Evolutionary conservation across 345 rosid species (phyloP), one percentile per base, ranked within the genome.

Genomic region (Gossypium arboreum): DNA sequence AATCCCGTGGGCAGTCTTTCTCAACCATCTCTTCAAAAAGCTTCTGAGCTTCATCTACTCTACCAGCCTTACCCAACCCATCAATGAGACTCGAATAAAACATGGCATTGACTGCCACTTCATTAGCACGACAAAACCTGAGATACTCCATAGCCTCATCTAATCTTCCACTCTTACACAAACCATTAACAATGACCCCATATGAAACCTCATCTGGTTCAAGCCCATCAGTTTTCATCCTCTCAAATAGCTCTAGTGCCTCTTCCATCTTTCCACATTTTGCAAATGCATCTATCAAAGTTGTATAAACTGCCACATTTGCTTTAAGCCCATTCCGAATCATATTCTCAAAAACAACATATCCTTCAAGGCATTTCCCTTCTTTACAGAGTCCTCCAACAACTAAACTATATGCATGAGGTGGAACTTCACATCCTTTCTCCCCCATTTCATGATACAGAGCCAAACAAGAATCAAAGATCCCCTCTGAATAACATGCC

Each of bases 1-100:
- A 87, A 84, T 94, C 98, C 7, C 81, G 82, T 0, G 86, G 83
- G 73, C 88, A 91, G 60, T 92, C 93, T 66, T 82, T 84, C 52
- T 81, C 81, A 18, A 75, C 77, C 98, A 94, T 94, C 75, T 93
- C 89, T 73, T 90, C 86, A 20, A 94, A 92, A 59, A 94, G 84
- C 68, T 76, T 81, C 83, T 88, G 88, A 27, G 98, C 98, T 81
- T 90, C 95, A 68, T 88, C 85, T 16, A 91, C 84, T 59, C 90
- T 75, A 34, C 98, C 97, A 2, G 86, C 90, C 86, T 94, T 92
- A n/a, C 98, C 98, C 18, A 92, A 81, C 56, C 97, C 94, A 72
- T 88, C 95, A 17, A 92, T 91, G 29, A 94, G 88, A 82, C 92
- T 85, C 73, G 92, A 87, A 83, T 68, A 88, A 80, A 92, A 80